Evolutionary conservation across 1,284 basidiomycete genomes (phyloP), one percentile per base, ranked within the genome.

Genomic region (Cerioporus squamosus): DNA sequence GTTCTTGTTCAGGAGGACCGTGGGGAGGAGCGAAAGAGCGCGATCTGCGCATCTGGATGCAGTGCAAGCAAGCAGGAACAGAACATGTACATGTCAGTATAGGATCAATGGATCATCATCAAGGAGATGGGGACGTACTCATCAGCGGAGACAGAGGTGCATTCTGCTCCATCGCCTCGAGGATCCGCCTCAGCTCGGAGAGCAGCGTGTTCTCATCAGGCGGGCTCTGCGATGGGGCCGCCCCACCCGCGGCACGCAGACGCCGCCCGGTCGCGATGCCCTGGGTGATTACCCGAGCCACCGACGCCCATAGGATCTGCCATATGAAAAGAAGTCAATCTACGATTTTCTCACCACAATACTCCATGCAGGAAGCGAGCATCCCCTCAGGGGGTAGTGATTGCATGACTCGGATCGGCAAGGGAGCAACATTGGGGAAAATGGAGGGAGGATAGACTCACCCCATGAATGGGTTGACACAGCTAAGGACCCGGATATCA

Each of bases 381-480:
- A 29, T n/a, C n/a, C 44, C 26, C 44, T 22, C 44, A 18, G n/a
- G 40, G 40, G 44, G 43, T 29, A 29, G 6, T 7, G 4, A 24
- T 44, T 44, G 44, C 22, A 17, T 23, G 18, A 6, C 23, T 17
- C 15, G 22, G 44, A 24, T 17, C 20, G 44, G 18, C 20, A 15
- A 8, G 40, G n/a, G 17, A 43, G 18, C 40, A 33, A 17, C 22
- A 43, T 18, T n/a, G n/a, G 33, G 44, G n/a, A 50, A 6, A 22
- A 42, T 2, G 40, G 31, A 31, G 23, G 31, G 2, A 17, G 26
- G 44, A 2, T 17, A 14, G 31, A 55, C 60, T 46, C 51, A 64
- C 63, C 47, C 63, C 26, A 55, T 48, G 58, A 60, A 64, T 31
- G 63, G 63, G 47, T 62, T 64, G 39, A 64, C 57, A 20, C 53